These are phyloP conservation scores for Candida coquimbonensis DNA, from an alignment of 805 yeast species.

Conservation along the genomic window DNA sequence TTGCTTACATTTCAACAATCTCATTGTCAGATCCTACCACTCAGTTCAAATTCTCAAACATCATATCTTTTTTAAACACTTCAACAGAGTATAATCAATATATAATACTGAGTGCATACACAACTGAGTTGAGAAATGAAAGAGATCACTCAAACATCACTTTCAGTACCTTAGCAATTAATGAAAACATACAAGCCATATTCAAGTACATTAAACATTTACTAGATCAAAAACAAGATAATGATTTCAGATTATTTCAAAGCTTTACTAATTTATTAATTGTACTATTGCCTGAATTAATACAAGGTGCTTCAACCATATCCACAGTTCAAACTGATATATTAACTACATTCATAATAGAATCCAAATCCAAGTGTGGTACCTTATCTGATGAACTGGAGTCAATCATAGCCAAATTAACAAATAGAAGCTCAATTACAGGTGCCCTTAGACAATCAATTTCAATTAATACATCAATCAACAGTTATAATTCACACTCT, in stretches of 20 bases:
- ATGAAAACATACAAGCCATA: constrained; percentile 8
- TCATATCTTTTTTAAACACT: constrained; percentile 6
- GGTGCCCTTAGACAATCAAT: constrained; percentile 10
- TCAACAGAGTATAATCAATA: constrained; percentile 15
- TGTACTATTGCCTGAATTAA: constrained; percentile 5
- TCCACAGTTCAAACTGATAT: constrained; percentile 9
- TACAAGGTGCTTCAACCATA: constrained; percentile 2
- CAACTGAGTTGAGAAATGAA: constrained; percentile 11
- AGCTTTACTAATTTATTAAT: constrained; percentile 11
- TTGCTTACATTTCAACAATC: constrained; percentile 10
- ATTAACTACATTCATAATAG: constrained; percentile 8
- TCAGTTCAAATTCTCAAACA: constrained; percentile 7
- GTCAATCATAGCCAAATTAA: constrained; percentile 5
- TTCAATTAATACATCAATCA: not conserved
- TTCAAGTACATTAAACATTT: constrained; percentile 9
- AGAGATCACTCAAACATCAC: constrained; percentile 5
- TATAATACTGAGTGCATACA: constrained; percentile 11
- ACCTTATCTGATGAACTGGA: constrained; percentile 12
- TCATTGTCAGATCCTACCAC: constrained; percentile 7
- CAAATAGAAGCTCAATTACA: constrained; percentile 12
- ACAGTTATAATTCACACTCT: constrained; percentile 1
- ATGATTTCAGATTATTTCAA: constrained; percentile 2
- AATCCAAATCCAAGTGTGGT: constrained; percentile 4
- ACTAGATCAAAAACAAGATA: constrained; percentile 1
- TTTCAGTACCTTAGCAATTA: constrained; percentile 12